Evolutionary conservation across 305 asterid genomes (phyloP).

Genomic region (Plantago lanceolata): DNA sequence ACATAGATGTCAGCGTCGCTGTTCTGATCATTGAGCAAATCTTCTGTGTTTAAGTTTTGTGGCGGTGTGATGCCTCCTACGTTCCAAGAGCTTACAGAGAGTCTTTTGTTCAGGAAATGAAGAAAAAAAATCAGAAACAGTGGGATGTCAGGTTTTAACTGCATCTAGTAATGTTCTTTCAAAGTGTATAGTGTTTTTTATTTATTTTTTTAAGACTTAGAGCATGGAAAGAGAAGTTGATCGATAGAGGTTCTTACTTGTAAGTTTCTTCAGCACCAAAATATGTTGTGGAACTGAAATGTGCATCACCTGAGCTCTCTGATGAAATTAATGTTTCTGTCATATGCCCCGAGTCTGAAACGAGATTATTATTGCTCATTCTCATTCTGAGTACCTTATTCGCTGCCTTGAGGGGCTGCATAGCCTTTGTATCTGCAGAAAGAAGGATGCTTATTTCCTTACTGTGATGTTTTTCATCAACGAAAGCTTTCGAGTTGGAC

Average conservation of each 20-base stretch:
- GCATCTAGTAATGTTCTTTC: not conserved
- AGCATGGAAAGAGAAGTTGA: conserved; percentile 6
- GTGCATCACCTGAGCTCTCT: conserved; percentile 17
- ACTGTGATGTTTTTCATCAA: not conserved
- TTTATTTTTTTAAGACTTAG: not conserved
- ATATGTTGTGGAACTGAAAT: conserved; percentile 20
- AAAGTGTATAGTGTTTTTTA: not conserved
- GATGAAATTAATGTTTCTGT: not conserved
- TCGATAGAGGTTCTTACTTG: conserved; percentile 30
- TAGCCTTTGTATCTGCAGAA: conserved; percentile 13
- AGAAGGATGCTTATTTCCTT: not conserved
- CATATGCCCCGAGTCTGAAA: conserved; percentile 13
- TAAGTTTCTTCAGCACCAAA: conserved; percentile 28
- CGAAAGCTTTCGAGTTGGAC: not conserved
- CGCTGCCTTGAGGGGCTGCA: conserved; percentile 27
- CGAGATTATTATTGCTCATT: conserved; percentile 9
- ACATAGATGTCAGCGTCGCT: conserved; percentile 54
- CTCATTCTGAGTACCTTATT: conserved; percentile 25
- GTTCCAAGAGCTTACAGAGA: conserved; percentile 64
- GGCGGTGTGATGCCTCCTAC: conserved; percentile 61
- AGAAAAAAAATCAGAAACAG: conserved; percentile 21
- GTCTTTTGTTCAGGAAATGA: conserved; percentile 28
- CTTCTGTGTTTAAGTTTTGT: conserved; percentile 38
- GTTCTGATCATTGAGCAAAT: conserved; percentile 39
- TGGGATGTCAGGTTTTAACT: conserved; percentile 17